Conservation (phyloP, 2,329 filamentous ascomycete species). For the Aspergillus nomiae region DNA sequence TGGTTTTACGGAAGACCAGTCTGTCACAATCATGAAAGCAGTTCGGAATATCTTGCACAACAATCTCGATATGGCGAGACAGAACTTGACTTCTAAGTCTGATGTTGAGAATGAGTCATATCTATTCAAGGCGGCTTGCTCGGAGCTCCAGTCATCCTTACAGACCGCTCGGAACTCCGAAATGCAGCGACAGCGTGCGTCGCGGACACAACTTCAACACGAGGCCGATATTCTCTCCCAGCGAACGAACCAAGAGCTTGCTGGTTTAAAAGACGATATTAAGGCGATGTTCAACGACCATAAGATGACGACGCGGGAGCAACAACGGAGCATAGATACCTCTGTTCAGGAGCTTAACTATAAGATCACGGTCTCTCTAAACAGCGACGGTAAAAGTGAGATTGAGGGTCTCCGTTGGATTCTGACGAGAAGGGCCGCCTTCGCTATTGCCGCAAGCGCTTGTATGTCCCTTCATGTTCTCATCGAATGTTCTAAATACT, state of each 20-base stretch:
- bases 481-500: constrained; percentile 5
- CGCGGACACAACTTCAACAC: constrained; percentile 84
- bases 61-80: constrained; percentile 79
- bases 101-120: constrained; percentile 96
- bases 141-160: constrained; percentile 85
- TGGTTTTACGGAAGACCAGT: constrained; percentile 73
- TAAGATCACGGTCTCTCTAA: constrained; percentile 88
- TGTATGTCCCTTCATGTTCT: constrained; percentile 36
- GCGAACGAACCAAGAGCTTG: constrained; percentile 78
- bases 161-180: constrained; percentile 73
- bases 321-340: constrained; percentile 82
- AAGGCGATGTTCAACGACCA: constrained; percentile 95
- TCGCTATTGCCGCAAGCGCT: constrained; percentile 57
- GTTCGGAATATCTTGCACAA: constrained; percentile 74
- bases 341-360: constrained; percentile 94
- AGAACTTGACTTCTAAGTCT: constrained; percentile 81
- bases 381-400: constrained; percentile 86
- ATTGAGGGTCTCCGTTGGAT: constrained; percentile 93
- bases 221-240: constrained; percentile 93
- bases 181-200: constrained; percentile 78
- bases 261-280: constrained; percentile 83
- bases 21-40: constrained; percentile 88
- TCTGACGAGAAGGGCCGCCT: constrained; percentile 64
- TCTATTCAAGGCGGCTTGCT: constrained; percentile 90
- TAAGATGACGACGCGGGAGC: constrained; percentile 85